phyloP scores from a whole-genome alignment of 2,329 filamentous ascomycete species.

The Exophiala oligosperma region DNA sequence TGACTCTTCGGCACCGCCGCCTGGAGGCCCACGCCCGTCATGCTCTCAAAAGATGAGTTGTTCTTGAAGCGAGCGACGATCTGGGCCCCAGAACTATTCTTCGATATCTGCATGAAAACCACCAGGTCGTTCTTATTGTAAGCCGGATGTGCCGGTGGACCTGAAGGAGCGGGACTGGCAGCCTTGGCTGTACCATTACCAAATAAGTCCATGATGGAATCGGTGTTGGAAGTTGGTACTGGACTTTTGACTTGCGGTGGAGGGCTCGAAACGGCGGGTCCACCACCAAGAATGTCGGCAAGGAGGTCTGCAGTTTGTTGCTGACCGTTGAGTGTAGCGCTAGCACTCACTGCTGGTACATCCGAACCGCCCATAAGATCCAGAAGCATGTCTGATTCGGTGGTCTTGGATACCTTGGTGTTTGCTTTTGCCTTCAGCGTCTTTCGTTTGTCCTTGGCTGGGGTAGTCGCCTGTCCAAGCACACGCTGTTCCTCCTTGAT shows the following conservation, averaged over 20 bases:
- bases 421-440: slow-evolving; percentile 72
- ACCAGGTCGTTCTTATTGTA: slow-evolving; percentile 85
- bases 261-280: slow-evolving; percentile 56
- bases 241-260: slow-evolving; percentile 51
- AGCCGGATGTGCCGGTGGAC: slow-evolving; percentile 61
- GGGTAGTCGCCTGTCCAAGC: slow-evolving; percentile 69
- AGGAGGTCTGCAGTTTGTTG: slow-evolving; percentile 81
- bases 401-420: slow-evolving; percentile 71
- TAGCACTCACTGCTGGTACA: slow-evolving; percentile 58
- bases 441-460: slow-evolving; percentile 61
- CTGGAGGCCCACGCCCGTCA: slow-evolving; percentile 80
- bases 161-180: slow-evolving; percentile 46
- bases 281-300: slow-evolving; percentile 84
- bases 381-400: slow-evolving; percentile 82
- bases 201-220: slow-evolving; percentile 92
- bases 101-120: slow-evolving; percentile 79
- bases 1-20: slow-evolving; percentile 96
- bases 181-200: slow-evolving; percentile 42
- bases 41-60: slow-evolving; percentile 60
- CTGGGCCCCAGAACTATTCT: slow-evolving; percentile 70
- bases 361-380: slow-evolving; percentile 88
- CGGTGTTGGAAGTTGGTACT: slow-evolving; percentile 62
- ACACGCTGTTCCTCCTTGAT: slow-evolving; percentile 95
- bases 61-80: slow-evolving; percentile 84
- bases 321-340: slow-evolving; percentile 56